These are phyloP conservation scores for Bruguiera gymnorhiza DNA, from an alignment of 345 rosid species.

Conservation along the genomic window DNA sequence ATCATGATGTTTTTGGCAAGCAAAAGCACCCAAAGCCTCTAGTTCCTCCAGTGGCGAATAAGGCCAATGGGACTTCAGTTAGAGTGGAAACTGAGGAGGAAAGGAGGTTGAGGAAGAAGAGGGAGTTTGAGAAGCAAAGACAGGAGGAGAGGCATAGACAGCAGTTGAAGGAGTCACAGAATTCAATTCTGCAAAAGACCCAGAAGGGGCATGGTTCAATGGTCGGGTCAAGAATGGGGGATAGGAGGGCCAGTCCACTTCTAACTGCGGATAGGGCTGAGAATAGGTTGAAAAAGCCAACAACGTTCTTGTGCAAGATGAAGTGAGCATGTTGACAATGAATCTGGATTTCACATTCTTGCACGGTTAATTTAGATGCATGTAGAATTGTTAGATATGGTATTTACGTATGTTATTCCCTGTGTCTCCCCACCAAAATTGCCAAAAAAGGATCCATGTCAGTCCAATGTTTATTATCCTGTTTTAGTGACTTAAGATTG, in stretches of 20 bases:
- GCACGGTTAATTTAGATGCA: background rate
- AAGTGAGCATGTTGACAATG: constrained; percentile 58
- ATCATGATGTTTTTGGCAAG: constrained; percentile 32
- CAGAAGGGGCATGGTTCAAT: constrained; percentile 74
- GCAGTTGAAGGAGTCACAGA: constrained; percentile 60
- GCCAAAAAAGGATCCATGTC: background rate
- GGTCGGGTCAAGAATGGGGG: constrained; percentile 70
- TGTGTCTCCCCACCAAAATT: background rate
- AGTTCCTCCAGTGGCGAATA: constrained; percentile 36
- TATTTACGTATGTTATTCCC: background rate
- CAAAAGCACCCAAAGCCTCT: constrained; percentile 45
- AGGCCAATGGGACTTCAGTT: constrained; percentile 39
- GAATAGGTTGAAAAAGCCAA: constrained; percentile 95
- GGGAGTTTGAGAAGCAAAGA: constrained; percentile 81
- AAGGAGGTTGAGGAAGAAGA: constrained; percentile 85
- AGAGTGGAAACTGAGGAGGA: constrained; percentile 90
- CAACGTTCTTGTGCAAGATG: constrained; percentile 96
- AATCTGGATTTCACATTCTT: background rate
- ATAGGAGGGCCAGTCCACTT: constrained; percentile 67
- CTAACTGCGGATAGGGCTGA: constrained; percentile 71
- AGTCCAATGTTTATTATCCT: background rate
- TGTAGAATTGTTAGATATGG: background rate
- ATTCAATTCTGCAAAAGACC: constrained; percentile 47
- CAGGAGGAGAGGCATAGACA: constrained; percentile 66
- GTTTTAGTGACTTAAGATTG: background rate